These are phyloP conservation scores for Chenopodium album DNA, from an alignment of 148 eudicot genomes.

Conservation along the genomic window DNA sequence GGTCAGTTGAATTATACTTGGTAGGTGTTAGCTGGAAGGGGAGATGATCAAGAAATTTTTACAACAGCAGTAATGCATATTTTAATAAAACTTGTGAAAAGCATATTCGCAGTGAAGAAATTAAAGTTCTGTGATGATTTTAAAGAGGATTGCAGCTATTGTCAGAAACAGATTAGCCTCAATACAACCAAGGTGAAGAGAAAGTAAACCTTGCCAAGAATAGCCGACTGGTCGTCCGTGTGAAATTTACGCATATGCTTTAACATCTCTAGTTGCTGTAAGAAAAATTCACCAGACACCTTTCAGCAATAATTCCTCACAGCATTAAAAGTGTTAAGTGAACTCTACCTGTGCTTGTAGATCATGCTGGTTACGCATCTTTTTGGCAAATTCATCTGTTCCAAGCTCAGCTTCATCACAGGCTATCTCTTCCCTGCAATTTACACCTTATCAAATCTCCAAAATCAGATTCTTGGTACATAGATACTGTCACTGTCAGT, in stretches of 20 bases:
- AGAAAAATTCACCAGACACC: slow-evolving; percentile 12
- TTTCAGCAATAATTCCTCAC: slow-evolving; percentile 6
- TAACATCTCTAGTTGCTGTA: slow-evolving; percentile 91
- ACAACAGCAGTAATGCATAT: too few species aligned
- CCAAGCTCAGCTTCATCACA: slow-evolving; percentile 98
- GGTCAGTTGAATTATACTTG: background rate
- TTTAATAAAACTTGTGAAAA: background rate
- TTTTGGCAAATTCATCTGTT: slow-evolving; percentile 68
- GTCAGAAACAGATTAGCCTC: background rate
- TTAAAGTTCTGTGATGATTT: background rate
- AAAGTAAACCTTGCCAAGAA: slow-evolving; percentile 66
- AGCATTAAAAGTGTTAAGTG: background rate
- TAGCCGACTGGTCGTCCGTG: slow-evolving; percentile 70
- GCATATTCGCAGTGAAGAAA: background rate
- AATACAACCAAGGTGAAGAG: background rate
- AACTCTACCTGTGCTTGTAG: slow-evolving; percentile 61
- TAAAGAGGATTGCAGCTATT: background rate
- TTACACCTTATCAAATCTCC: slow-evolving; percentile 11
- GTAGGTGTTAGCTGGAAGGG: background rate
- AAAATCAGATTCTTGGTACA: background rate
- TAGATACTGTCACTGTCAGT: background rate
- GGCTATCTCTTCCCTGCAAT: slow-evolving; percentile 81
- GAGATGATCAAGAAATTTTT: too few species aligned
- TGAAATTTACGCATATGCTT: slow-evolving; percentile 73
- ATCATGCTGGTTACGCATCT: slow-evolving; percentile 52